phyloP scores from a whole-genome alignment of 2,329 filamentous ascomycete species.

The Cladosporium phlei region DNA sequence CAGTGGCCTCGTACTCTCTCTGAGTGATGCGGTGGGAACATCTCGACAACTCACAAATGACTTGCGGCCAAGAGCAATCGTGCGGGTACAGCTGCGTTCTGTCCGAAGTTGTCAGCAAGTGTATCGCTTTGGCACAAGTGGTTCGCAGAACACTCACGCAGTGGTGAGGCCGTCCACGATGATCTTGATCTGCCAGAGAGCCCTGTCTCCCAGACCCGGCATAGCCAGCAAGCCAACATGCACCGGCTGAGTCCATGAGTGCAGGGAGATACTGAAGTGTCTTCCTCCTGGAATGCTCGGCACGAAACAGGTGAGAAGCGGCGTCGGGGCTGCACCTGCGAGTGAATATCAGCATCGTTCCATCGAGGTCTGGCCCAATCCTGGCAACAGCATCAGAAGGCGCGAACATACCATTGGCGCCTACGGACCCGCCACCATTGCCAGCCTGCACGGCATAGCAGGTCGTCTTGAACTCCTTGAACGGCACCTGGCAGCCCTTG shows the following conservation, averaged over 20 bases:
- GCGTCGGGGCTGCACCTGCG: constrained; percentile 9
- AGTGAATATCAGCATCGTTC: background rate
- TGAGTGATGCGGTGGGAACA: too few species aligned
- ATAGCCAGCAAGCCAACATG: background rate
- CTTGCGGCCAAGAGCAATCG: constrained; percentile 49
- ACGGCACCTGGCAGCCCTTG: constrained; percentile 49
- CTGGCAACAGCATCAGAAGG: background rate
- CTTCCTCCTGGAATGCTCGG: constrained; percentile 56
- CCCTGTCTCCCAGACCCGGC: constrained; percentile 33
- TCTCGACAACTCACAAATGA: constrained; percentile 46
- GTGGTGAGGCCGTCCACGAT: constrained; percentile 63
- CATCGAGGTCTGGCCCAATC: background rate
- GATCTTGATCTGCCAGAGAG: constrained; percentile 51
- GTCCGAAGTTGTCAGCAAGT: constrained; percentile 15
- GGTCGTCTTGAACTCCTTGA: constrained; percentile 76
- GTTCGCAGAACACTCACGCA: constrained; percentile 18
- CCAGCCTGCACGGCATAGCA: constrained; percentile 61
- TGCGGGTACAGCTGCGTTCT: constrained; percentile 53
- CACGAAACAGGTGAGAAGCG: constrained; percentile 61
- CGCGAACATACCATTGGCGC: background rate
- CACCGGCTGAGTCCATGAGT: constrained; percentile 54
- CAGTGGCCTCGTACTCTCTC: too few species aligned
- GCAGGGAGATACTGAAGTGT: constrained; percentile 68
- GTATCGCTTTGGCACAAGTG: background rate
- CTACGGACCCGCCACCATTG: constrained; percentile 25